phyloP scores from a whole-genome alignment of 352 stramenopile genomes.

The Saprolegnia parasitica region DNA sequence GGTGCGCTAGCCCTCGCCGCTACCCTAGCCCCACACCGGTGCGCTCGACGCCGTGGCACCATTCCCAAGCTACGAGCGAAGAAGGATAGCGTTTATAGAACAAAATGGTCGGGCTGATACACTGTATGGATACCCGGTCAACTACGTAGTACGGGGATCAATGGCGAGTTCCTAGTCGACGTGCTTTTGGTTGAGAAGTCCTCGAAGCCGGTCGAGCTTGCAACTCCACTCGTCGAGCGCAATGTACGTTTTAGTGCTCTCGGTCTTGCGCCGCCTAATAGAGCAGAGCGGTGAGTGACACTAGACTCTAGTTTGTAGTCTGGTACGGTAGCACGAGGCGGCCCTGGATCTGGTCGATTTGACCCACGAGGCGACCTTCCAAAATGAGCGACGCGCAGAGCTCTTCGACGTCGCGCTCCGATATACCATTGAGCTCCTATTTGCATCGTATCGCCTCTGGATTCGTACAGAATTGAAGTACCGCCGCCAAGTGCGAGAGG shows the following conservation, averaged over 20 bases:
- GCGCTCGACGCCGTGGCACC: too few species aligned
- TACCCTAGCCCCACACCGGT: too few species aligned
- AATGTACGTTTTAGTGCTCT: neutral
- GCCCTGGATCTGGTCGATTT: slow-evolving; percentile 89
- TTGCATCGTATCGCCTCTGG: neutral
- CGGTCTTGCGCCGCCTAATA: neutral
- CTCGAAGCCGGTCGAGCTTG: neutral
- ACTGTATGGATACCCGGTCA: too few species aligned
- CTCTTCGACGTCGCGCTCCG: slow-evolving; percentile 87
- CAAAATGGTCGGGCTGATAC: too few species aligned
- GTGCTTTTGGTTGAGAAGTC: neutral
- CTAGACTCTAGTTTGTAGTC: too few species aligned
- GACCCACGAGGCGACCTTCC: slow-evolving; percentile 87
- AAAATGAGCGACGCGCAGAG: slow-evolving; percentile 90
- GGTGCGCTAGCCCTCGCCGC: too few species aligned
- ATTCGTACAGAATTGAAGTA: neutral
- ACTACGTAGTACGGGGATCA: too few species aligned
- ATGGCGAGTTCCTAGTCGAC: neutral
- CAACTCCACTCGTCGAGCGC: neutral
- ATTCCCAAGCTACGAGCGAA: too few species aligned
- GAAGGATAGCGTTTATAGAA: too few species aligned
- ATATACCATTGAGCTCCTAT: slow-evolving; percentile 89
- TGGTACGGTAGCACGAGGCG: slow-evolving; percentile 50
- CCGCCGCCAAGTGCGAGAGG: slow-evolving; percentile 81
- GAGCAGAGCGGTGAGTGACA: neutral